These are phyloP conservation scores for Hypoxylon crocopeplum DNA, from an alignment of 495 filamentous ascomycete genomes.

Conservation along the genomic window DNA sequence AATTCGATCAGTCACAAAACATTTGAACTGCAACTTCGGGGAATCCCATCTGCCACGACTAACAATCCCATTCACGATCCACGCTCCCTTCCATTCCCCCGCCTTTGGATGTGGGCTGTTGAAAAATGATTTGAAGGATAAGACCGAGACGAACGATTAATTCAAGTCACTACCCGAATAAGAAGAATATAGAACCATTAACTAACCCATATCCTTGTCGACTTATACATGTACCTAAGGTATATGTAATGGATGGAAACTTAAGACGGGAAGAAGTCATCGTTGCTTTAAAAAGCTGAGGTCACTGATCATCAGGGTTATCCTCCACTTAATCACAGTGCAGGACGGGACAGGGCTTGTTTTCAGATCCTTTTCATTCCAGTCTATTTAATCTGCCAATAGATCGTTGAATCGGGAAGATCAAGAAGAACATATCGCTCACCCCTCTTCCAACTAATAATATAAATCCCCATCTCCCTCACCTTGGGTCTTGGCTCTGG, in stretches of 20 bases:
- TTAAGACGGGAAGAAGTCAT: slow-evolving; percentile 12
- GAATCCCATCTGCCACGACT: slow-evolving; percentile 25
- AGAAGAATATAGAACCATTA: slow-evolving; percentile 35
- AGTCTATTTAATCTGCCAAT: not conserved
- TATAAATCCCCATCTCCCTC: not conserved
- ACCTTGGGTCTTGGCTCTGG: slow-evolving; percentile 7
- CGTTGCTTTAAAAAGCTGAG: not conserved
- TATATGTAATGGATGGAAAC: not conserved
- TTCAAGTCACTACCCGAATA: slow-evolving; percentile 24
- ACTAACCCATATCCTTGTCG: slow-evolving; percentile 13
- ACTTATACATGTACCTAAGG: too few relatives aligned
- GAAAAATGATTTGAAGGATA: slow-evolving; percentile 27
- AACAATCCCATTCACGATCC: slow-evolving; percentile 31
- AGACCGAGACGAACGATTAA: slow-evolving; percentile 30
- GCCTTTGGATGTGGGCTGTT: slow-evolving; percentile 19
- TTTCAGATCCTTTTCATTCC: slow-evolving; percentile 3
- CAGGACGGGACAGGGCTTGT: not conserved
- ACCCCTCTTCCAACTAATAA: not conserved
- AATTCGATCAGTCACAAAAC: slow-evolving; percentile 20
- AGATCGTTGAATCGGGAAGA: too few relatives aligned
- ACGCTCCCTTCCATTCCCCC: slow-evolving; percentile 10
- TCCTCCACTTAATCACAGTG: not conserved
- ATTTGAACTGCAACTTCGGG: slow-evolving; percentile 11
- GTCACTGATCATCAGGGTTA: slow-evolving; percentile 1
- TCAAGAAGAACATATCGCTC: too few relatives aligned